Base-by-base conservation (phyloP, 2,329 filamentous ascomycete species). In the Trichocomaceae sp. region DNA sequence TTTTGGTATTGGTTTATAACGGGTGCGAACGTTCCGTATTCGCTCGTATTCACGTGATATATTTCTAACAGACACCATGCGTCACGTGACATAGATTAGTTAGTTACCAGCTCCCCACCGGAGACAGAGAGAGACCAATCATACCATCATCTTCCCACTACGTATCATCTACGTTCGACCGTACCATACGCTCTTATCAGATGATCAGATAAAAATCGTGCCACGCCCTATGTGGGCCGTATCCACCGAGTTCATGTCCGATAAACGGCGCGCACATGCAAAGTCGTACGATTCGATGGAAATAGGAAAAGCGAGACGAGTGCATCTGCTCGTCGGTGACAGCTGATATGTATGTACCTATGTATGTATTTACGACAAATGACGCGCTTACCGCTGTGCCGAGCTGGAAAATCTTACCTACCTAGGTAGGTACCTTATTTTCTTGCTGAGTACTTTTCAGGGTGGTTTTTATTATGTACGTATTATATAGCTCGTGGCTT, bases 121-220 rank as follows among this genome's bases (percentile, higher is more conserved):
- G n/a, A n/a, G n/a, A n/a, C n/a, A n/a, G n/a, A n/a, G n/a, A n/a
- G n/a, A n/a, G n/a, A n/a, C n/a, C n/a, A n/a, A n/a, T n/a, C n/a
- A n/a, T n/a, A n/a, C n/a, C n/a, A n/a, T n/a, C n/a, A n/a, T n/a
- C n/a, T 26, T 29, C 5, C 10, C 7, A 2, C 2, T 29, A 29
- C 8, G 7, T 29, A 29, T 9, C 26, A 29, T 9, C 7, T 35
- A 35, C 37, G 37, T 4, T 3, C 37, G n/a, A 41, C 37, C 37
- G 10, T 41, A 8, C 37, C n/a, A 41, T 41, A 41, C 37, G 10
- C 3, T 35, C 22, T 52, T 52, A 52, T 52, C 50, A 52, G 41
- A 52, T 52, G 41, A 52, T 52, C 50, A 52, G 50, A 52, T 52
- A 52, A 52, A n/a, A 10, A 35, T 35, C 31, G n/a, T 35, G 12